Percentiles rank a stretch among this genome's conserved stretches.
These are phyloP conservation scores for Stagonosporopsis chrysanthemi DNA, from an alignment of 2,329 filamentous ascomycete species.

Conservation along the genomic window DNA sequence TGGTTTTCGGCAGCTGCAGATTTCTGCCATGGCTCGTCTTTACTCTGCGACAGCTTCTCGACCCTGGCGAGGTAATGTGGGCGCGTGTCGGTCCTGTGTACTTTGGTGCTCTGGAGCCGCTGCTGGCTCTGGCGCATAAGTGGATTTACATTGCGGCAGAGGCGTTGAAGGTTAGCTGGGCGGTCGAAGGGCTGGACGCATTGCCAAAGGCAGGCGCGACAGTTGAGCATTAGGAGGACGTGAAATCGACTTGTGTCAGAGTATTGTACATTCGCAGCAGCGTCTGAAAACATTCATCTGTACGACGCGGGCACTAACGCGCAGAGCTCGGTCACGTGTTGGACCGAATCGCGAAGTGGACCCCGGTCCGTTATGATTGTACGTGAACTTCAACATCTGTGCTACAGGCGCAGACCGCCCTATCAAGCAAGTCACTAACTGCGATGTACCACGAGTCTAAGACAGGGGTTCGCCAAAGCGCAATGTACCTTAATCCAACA, in stretches of 20 bases:
- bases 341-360: not conserved
- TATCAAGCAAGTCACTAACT: slow-evolving; percentile 17
- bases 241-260: slow-evolving; percentile 16
- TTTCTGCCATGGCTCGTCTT: slow-evolving; percentile 36
- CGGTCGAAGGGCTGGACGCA: slow-evolving; percentile 53
- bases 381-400: slow-evolving; percentile 4
- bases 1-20: slow-evolving; percentile 36
- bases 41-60: slow-evolving; percentile 17
- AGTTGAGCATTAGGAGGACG: slow-evolving; percentile 53
- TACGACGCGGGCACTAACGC: slow-evolving; percentile 17
- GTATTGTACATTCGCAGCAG: slow-evolving; percentile 1
- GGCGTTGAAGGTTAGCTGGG: slow-evolving; percentile 26
- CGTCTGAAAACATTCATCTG: slow-evolving; percentile 27
- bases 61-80: slow-evolving; percentile 16
- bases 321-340: slow-evolving; percentile 21
- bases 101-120: slow-evolving; percentile 20
- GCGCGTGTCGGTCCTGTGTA: slow-evolving; percentile 16
- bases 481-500: slow-evolving; percentile 35
- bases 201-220: slow-evolving; percentile 54
- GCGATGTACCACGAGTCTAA: slow-evolving; percentile 22
- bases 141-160: slow-evolving; percentile 33
- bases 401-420: slow-evolving; percentile 2
- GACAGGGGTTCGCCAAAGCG: slow-evolving; percentile 27
- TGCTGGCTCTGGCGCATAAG: slow-evolving; percentile 26
- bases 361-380: not conserved